Evolutionary conservation across 2,329 filamentous ascomycete genomes (phyloP), one percentile per base, ranked within the genome.

Genomic region (Talaromyces sp.): DNA sequence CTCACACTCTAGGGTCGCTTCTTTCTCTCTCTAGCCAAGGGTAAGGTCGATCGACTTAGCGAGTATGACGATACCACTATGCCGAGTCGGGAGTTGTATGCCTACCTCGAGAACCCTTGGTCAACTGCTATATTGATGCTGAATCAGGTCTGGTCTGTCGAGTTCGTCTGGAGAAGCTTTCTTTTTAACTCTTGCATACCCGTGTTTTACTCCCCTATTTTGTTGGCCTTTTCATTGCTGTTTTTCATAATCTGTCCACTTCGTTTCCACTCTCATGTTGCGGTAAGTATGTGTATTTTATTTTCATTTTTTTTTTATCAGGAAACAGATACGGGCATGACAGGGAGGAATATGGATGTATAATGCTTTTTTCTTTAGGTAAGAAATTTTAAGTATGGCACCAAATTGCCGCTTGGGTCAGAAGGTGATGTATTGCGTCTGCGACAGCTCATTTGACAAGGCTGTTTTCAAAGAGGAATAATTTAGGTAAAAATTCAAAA

Each of bases 201-300:
- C 63, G 62, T 65, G 46, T 55, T 3, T 61, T 49, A 43, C 55
- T 64, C 32, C 32, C 46, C 32, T 24, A 41, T 59, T 57, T 59
- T 29, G 70, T 69, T 67, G 59, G 67, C 69, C 69, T 67, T 71
- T 68, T 51, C 61, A 62, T 67, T 69, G 56, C 65, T 64, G 58
- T 35, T 38, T 65, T 61, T 53, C 54, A 24, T 24, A 11, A 46
- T 24, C 9, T 46, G 43, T 46, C 19, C 63, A 29, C 13, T 29
- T 26, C 62, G 55, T 67, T 51, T 62, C 62, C 59, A 56, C 66
- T 64, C n/a, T 63, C 63, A 60, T 74, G 69, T 71, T 61, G 59
- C 69, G 73, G 70, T 76, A 73, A 76, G 77, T 79, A 77, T 67
- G 64, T 70, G 70, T 79, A 75, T 77, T 61, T 58, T 46, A 46